Conservation (phyloP, 2,329 filamentous ascomycete species). For the Cercospora janseana region DNA sequence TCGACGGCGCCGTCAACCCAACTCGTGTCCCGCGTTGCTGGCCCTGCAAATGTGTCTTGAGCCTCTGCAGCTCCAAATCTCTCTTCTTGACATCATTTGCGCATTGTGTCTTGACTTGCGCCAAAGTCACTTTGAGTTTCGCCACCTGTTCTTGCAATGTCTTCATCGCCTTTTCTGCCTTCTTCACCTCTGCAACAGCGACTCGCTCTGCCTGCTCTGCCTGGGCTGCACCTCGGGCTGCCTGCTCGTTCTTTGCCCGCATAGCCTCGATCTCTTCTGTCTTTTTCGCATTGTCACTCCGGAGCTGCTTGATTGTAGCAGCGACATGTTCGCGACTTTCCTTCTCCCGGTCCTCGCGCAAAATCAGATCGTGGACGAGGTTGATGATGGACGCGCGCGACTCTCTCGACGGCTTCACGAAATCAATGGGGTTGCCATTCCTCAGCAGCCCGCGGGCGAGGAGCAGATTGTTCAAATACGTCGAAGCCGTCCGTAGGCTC, state of each 20-base stretch:
- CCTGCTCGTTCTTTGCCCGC: constrained; percentile 50
- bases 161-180: constrained; percentile 70
- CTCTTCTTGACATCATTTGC: constrained; percentile 87
- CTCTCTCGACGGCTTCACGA: constrained; percentile 64
- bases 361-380: constrained; percentile 86
- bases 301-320: constrained; percentile 70
- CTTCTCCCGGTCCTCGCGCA: constrained; percentile 89
- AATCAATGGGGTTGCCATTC: constrained; percentile 73
- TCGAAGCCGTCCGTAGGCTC: constrained; percentile 60
- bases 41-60: constrained; percentile 83
- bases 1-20: constrained; percentile 49
- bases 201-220: constrained; percentile 71
- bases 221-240: constrained; percentile 64
- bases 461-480: constrained; percentile 64
- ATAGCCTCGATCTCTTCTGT: constrained; percentile 35
- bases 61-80: constrained; percentile 80
- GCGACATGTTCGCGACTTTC: constrained; percentile 83
- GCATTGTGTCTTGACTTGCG: constrained; percentile 81
- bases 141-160: constrained; percentile 81
- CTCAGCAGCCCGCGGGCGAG: constrained; percentile 62
- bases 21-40: constrained; percentile 50
- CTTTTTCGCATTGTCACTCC: constrained; percentile 72
- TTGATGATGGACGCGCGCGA: constrained; percentile 87
- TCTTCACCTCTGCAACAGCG: constrained; percentile 77
- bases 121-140: constrained; percentile 73